Percentiles rank a stretch among this genome's conserved stretches.
phyloP scores from a whole-genome alignment of 2,329 filamentous ascomycete genomes.

The Erysiphe pulchra region DNA sequence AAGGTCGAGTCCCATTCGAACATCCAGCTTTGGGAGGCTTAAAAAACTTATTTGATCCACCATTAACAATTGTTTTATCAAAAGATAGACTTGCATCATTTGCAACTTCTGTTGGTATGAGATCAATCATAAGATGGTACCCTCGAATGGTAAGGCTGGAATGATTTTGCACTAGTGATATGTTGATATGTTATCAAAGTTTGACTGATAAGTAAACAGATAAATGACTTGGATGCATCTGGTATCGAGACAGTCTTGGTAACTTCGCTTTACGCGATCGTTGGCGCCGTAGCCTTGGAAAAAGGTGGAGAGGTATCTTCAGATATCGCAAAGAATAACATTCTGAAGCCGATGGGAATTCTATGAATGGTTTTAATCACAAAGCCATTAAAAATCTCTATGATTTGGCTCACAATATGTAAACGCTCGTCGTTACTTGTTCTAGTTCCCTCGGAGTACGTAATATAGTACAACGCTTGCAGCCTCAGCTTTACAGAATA shows the following conservation, averaged over 20 bases:
- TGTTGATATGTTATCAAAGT: not conserved
- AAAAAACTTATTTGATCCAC: conserved; percentile 37
- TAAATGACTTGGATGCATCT: conserved; percentile 41
- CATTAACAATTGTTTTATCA: conserved; percentile 34
- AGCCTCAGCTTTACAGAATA: too few species aligned
- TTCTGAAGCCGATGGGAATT: conserved; percentile 13
- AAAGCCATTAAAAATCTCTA: too few species aligned
- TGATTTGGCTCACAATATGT: too few species aligned
- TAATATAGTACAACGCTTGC: too few species aligned
- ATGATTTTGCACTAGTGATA: not conserved
- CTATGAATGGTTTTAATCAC: conserved; percentile 3
- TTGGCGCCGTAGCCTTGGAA: conserved; percentile 77
- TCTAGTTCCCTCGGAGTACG: too few species aligned
- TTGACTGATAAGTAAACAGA: conserved; percentile 16
- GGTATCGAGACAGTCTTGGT: conserved; percentile 52
- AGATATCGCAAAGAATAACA: conserved; percentile 43
- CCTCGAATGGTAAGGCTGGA: conserved; percentile 40
- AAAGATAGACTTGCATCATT: conserved; percentile 41
- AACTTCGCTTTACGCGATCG: conserved; percentile 57
- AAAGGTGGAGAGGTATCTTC: conserved; percentile 57
- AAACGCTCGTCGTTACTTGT: too few species aligned
- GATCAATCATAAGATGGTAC: conserved; percentile 65
- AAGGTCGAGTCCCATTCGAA: conserved; percentile 31
- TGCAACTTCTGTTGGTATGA: conserved; percentile 43
- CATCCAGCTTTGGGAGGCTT: conserved; percentile 49